These are phyloP conservation scores for Mortierella sp. DNA, from an alignment of 371 early-diverging fungal genomes.

Conservation along the genomic window DNA sequence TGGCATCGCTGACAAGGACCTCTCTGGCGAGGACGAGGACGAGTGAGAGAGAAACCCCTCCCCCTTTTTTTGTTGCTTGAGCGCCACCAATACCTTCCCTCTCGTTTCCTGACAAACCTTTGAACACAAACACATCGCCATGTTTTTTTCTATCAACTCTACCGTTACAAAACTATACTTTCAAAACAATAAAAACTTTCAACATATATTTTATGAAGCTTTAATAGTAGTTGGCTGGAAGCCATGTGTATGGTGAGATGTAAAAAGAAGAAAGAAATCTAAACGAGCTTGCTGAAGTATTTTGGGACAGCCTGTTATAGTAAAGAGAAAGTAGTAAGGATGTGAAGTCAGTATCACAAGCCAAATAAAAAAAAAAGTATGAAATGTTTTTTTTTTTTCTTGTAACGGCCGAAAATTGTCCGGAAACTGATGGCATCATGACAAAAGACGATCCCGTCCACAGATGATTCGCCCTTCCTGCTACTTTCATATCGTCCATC, in stretches of 20 bases:
- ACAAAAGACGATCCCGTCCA: no score
- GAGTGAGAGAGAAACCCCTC: neutral
- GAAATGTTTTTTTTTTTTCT: neutral
- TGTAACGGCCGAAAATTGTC: no score
- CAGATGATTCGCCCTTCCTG: no score
- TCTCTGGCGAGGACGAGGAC: constrained; percentile 4
- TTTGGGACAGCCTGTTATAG: constrained; percentile 44
- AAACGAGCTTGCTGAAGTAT: constrained; percentile 48
- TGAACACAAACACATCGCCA: neutral
- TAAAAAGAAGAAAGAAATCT: constrained; percentile 18
- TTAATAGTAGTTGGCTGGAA: constrained; percentile 5
- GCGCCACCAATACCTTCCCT: constrained; percentile 1
- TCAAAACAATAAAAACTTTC: neutral
- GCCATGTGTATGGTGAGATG: constrained; percentile 14
- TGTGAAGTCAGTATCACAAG: neutral
- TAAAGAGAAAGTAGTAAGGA: neutral
- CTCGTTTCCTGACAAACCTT: neutral
- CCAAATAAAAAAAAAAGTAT: neutral
- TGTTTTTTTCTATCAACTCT: neutral
- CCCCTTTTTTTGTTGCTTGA: neutral
- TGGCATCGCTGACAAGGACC: neutral
- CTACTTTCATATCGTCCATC: no score
- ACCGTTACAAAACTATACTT: neutral
- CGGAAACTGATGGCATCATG: no score
- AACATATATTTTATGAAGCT: neutral